Percentiles rank a stretch among this genome's conserved stretches.
Conservation (phyloP, 441 rosid species). For the Eutrema salsugineum region DNA sequence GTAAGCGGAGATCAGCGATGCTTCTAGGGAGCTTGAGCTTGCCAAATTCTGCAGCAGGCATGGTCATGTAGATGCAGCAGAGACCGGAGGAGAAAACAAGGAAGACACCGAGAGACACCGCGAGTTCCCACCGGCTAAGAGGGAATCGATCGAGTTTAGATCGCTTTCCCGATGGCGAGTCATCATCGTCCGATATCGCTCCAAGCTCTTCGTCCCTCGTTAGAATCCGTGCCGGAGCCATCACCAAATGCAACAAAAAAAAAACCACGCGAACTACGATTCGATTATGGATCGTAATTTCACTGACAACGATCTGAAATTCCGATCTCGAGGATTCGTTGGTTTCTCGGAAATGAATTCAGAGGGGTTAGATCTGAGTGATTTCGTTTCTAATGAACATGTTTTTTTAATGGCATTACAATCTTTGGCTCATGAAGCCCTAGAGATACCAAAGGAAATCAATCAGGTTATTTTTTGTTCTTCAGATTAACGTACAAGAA, state of each 20-base stretch:
- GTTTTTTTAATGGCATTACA: not conserved
- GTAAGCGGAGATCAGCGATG: slow-evolving; percentile 71
- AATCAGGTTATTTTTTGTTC: not conserved
- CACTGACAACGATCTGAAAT: not conserved
- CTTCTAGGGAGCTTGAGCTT: slow-evolving; percentile 86
- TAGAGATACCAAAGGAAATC: not conserved
- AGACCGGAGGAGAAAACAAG: slow-evolving; percentile 64
- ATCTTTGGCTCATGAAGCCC: not conserved
- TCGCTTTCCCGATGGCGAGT: slow-evolving; percentile 64
- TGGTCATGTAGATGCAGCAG: slow-evolving; percentile 67
- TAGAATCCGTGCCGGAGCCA: slow-evolving; percentile 58
- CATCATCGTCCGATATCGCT: slow-evolving; percentile 42
- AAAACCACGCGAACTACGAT: not conserved
- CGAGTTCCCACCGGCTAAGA: slow-evolving; percentile 78
- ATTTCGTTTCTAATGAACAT: not conserved
- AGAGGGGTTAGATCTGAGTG: slow-evolving; percentile 4
- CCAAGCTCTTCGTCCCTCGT: slow-evolving; percentile 60
- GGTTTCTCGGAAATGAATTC: not conserved
- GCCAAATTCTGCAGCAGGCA: slow-evolving; percentile 72
- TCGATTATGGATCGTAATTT: not conserved
- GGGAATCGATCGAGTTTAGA: slow-evolving; percentile 74
- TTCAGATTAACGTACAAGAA: slow-evolving; percentile 7
- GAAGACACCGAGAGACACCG: slow-evolving; percentile 63
- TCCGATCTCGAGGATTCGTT: not conserved
- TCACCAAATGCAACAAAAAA: not conserved